Base-by-base conservation (phyloP, 495 filamentous ascomycete species). In the Tricharina praecox region DNA sequence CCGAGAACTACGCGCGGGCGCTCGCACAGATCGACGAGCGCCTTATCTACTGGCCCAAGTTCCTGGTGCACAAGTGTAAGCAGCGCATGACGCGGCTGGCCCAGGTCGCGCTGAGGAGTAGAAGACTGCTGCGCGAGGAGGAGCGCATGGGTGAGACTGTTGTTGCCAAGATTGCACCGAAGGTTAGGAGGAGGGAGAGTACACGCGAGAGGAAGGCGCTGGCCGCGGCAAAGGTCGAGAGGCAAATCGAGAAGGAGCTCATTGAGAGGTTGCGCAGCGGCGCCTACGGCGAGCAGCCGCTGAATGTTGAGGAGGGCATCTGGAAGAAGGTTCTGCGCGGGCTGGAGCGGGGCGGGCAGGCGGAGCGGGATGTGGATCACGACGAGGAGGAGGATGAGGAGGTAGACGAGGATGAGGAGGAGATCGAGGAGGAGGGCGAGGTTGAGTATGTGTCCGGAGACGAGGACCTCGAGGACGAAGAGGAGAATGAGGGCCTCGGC, bases 281-380 rank as follows among this genome's bases (percentile, higher is more conserved):
- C 32, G 88, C 88, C 0, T 97, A 96, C 68, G 92, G 90, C 34
- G 86, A 95, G 60, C 74, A 81, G 60, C 90, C 92, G 33, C 64
- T 97, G 49, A 97, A 97, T 67, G 85, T 90, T 13, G 86, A 90
- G 61, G 83, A 92, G 63, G 70, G 69, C 11, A 85, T 97, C 51
- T 97, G 90, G 90, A 93, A 94, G 79, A 90, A 85, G 74, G 92
- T 97, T 21, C 71, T 97, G 38, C 77, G 78, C 36, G 87, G 86
- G 1, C 67, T 96, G 61, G 92, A 96, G 72, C 72, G 78, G 48
- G 74, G 77, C 53, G 86, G 87, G 20, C 83, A 90, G 60, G 90
- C 80, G 37, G 70, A 70, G 55, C 70, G 85, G 53, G 90, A 96
- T 65, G 76, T 82, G 67, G 88, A 95, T 62, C 59, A 87, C 60